Percentiles rank a stretch among this genome's conserved stretches.
Evolutionary conservation across 805 yeast genomes (phyloP).

Genomic region (Saccharomycopsis microspora): DNA sequence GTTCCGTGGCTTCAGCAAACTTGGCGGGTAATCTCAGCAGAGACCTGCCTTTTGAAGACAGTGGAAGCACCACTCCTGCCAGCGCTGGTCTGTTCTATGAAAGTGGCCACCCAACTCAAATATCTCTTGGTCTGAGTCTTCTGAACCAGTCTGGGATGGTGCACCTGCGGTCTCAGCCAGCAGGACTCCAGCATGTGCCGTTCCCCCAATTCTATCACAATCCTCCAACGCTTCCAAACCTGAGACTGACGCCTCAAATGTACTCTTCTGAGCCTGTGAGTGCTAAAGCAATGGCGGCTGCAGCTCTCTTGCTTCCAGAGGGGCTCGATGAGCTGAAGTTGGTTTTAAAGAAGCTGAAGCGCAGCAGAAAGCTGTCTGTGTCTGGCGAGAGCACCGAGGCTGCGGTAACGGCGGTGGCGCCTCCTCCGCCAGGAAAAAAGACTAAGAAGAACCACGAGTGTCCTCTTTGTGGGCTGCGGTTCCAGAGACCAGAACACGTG

Average conservation of each 20-base stretch:
- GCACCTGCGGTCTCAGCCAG: slow-evolving; percentile 6
- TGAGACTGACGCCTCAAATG: neutral
- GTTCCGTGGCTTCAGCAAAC: slow-evolving; percentile 6
- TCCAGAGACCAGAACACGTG: slow-evolving; percentile 66
- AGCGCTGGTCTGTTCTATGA: too few species aligned
- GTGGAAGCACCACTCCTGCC: neutral
- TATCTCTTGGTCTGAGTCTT: too few species aligned
- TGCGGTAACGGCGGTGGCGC: slow-evolving; percentile 11
- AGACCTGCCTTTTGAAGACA: neutral
- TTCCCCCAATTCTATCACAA: neutral
- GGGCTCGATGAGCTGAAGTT: slow-evolving; percentile 14
- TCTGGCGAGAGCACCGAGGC: neutral
- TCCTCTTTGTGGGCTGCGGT: slow-evolving; percentile 49
- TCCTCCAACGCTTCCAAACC: too few species aligned
- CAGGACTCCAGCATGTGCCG: neutral
- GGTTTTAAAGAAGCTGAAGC: slow-evolving; percentile 10
- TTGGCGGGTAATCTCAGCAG: neutral
- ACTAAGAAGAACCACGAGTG: slow-evolving; percentile 49
- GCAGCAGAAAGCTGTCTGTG: slow-evolving; percentile 7
- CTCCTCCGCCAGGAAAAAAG: slow-evolving; percentile 20
- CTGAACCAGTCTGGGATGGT: neutral
- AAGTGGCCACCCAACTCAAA: too few species aligned
- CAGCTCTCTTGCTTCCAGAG: slow-evolving; percentile 8
- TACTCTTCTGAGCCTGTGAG: slow-evolving; percentile 1
- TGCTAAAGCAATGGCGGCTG: slow-evolving; percentile 1